These are phyloP conservation scores for Candida nemodendra DNA, from an alignment of 805 yeast genomes.

Conservation along the genomic window DNA sequence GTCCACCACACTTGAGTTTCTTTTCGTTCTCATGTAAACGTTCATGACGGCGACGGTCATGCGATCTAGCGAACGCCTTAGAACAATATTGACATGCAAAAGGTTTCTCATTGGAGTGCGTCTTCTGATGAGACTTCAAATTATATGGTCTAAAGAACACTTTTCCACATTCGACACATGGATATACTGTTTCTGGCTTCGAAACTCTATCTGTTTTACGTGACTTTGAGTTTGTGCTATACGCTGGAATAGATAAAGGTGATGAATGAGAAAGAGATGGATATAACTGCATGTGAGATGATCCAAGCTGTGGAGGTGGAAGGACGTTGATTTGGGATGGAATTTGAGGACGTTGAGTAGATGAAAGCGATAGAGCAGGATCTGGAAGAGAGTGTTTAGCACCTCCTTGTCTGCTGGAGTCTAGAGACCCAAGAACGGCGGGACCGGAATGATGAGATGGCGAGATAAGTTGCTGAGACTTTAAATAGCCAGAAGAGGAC, in stretches of 20 bases:
- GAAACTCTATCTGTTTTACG: conserved; percentile 1
- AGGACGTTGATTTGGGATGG: conserved; percentile 1
- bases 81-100: conserved; percentile 62
- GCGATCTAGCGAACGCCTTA: conserved; percentile 72
- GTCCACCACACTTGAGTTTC: conserved; percentile 66
- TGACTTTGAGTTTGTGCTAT: neutral
- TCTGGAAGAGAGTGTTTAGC: neutral
- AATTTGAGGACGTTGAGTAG: conserved; percentile 3
- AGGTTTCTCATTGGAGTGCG: conserved; percentile 68
- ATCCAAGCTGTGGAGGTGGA: conserved; percentile 3
- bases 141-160: conserved; percentile 49
- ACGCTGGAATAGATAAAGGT: neutral
- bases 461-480: conserved; percentile 2
- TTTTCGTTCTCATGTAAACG: conserved; percentile 71
- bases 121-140: conserved; percentile 48
- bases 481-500: neutral
- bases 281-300: conserved; percentile 3
- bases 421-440: neutral
- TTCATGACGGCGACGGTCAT: conserved; percentile 76
- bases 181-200: conserved; percentile 23
- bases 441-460: conserved; percentile 3
- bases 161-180: conserved; percentile 45
- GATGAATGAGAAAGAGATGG: conserved; percentile 4
- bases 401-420: neutral
- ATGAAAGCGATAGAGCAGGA: conserved; percentile 1